These are phyloP conservation scores for Avena sativa DNA, from an alignment of 176 grass and related monocot genomes.

Conservation along the genomic window DNA sequence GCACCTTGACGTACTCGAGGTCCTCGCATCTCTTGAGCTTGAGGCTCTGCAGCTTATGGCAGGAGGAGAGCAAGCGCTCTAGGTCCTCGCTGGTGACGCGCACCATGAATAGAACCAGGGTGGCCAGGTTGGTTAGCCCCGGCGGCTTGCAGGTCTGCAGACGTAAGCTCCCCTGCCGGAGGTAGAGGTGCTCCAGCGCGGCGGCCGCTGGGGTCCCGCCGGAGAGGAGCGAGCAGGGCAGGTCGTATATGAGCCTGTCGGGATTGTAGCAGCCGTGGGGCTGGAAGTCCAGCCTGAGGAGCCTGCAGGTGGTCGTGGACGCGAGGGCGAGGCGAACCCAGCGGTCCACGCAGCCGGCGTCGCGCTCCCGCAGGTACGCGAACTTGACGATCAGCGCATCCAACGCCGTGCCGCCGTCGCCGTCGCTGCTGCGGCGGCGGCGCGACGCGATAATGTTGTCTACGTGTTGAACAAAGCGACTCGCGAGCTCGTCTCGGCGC, in stretches of 20 bases:
- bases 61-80: no score
- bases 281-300: neutral
- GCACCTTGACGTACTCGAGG: no score
- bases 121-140: no score
- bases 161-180: neutral
- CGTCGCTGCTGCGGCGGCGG: no score
- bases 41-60: no score
- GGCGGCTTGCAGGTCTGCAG: no score
- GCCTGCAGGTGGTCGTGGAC: neutral
- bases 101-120: no score
- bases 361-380: neutral
- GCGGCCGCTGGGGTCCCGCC: neutral
- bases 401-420: neutral
- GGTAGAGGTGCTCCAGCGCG: neutral
- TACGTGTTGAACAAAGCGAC: no score
- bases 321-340: neutral
- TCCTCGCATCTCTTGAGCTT: no score
- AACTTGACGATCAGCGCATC: neutral
- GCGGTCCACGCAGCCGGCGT: neutral
- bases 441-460: no score
- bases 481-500: no score
- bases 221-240: neutral
- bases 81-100: no score
- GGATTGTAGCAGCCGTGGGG: neutral
- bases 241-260: neutral